A percentile compares a stretch with the other conserved stretches of the same genome.
These are phyloP conservation scores for Pugionium cornutum DNA, from an alignment of 345 rosid genomes.

Conservation along the genomic window DNA sequence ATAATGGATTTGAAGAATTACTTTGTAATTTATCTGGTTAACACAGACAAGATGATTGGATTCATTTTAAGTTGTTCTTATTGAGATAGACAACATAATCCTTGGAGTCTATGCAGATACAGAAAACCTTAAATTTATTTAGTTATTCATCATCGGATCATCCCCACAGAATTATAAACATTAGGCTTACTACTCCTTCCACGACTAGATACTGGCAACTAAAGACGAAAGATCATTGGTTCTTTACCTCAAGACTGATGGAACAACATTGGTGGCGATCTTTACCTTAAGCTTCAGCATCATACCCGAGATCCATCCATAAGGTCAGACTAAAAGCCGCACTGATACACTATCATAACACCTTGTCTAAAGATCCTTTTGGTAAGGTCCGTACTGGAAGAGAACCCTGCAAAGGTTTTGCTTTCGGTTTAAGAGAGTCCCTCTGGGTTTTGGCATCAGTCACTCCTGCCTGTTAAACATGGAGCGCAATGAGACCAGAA, in stretches of 20 bases:
- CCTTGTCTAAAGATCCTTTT: conserved; percentile 29
- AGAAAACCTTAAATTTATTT: too few relatives aligned
- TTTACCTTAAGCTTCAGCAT: conserved; percentile 9
- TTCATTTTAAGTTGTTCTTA: too few relatives aligned
- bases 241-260: conserved; percentile 26
- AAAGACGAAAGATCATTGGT: not conserved
- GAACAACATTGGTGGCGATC: conserved; percentile 19
- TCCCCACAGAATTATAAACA: too few relatives aligned
- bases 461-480: conserved; percentile 30
- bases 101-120: too few relatives aligned
- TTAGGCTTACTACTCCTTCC: too few relatives aligned
- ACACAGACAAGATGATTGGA: too few relatives aligned
- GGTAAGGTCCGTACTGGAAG: conserved; percentile 12
- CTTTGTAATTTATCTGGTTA: too few relatives aligned
- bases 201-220: too few relatives aligned
- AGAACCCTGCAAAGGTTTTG: conserved; percentile 26
- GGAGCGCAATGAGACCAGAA: conserved; percentile 19
- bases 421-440: conserved; percentile 26
- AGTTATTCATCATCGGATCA: too few relatives aligned
- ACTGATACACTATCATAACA: conserved; percentile 14
- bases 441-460: conserved; percentile 27
- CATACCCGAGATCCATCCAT: conserved; percentile 1
- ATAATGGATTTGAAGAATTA: too few relatives aligned
- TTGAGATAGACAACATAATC: too few relatives aligned
- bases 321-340: conserved; percentile 18